These are phyloP conservation scores for Pyrus betulifolia DNA, from an alignment of 306 rosid species.

Conservation along the genomic window DNA sequence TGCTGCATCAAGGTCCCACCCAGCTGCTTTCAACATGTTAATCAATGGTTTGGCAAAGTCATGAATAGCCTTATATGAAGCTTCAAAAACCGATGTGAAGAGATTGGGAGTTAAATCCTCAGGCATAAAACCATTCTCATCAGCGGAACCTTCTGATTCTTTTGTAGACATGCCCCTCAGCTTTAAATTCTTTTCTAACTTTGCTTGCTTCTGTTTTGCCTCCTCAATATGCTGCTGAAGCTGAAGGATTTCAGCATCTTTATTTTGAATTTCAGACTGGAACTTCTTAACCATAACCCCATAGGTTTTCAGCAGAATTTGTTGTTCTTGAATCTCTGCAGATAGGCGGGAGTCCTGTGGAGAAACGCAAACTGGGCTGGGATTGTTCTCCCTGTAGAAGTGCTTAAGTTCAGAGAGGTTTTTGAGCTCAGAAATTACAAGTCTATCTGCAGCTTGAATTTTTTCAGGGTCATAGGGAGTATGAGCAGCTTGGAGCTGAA, in stretches of 20 bases:
- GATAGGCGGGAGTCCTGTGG: slow-evolving; percentile 98
- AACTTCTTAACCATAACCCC: slow-evolving; percentile 99
- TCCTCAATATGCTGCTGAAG: slow-evolving; percentile 92
- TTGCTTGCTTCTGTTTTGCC: slow-evolving; percentile 71
- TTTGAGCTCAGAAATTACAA: slow-evolving; percentile 87
- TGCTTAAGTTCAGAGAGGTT: slow-evolving; percentile 92
- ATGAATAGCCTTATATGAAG: slow-evolving; percentile 81
- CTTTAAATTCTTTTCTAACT: slow-evolving; percentile 88
- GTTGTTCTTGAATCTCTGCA: slow-evolving; percentile 99
- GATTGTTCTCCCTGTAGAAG: slow-evolving; percentile 90
- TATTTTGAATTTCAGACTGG: slow-evolving; percentile 97
- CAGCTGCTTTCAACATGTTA: slow-evolving; percentile 99
- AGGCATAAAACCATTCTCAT: slow-evolving; percentile 58
- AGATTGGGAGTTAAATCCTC: slow-evolving; percentile 84
- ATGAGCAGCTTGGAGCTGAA: slow-evolving; percentile 96
- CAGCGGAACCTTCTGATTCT: slow-evolving; percentile 60
- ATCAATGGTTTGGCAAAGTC: slow-evolving; percentile 97
- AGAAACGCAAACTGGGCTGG: slow-evolving; percentile 83
- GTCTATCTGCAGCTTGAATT: slow-evolving; percentile 88
- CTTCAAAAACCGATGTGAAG: slow-evolving; percentile 71
- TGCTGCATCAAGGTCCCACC: slow-evolving; percentile 99
- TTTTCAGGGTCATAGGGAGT: slow-evolving; percentile 97
- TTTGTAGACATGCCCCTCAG: slow-evolving; percentile 85
- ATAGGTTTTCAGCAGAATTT: slow-evolving; percentile 86
- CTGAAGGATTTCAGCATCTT: slow-evolving; percentile 85